Percentiles rank a stretch among this genome's conserved stretches.
Evolutionary conservation across 225 moss, liverwort and hornwort species (phyloP).

Genomic region (Bryoerythrophyllum caledonicum): DNA sequence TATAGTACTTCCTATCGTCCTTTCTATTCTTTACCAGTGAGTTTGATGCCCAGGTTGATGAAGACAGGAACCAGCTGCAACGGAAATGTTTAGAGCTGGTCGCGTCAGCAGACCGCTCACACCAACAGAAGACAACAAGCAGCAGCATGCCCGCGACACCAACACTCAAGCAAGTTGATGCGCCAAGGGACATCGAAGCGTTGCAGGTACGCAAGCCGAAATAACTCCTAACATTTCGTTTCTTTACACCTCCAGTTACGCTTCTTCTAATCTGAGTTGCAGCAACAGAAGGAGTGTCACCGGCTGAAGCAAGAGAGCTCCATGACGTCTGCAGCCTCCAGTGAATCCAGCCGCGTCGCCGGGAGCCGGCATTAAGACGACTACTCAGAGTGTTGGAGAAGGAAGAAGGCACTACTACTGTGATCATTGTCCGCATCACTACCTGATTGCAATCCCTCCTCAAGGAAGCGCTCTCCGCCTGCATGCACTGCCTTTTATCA

Average conservation of each 20-base stretch:
- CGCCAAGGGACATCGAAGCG: conserved; percentile 36
- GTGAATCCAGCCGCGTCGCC: conserved; percentile 39
- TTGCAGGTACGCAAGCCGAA: conserved; percentile 39
- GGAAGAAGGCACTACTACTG: background rate
- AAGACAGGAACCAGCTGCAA: conserved; percentile 61
- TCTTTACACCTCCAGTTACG: background rate
- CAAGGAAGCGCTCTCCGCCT: conserved; percentile 15
- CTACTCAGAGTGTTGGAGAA: background rate
- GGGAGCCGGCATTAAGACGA: conserved; percentile 27
- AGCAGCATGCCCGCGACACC: conserved; percentile 13
- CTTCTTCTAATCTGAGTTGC: conserved; percentile 8
- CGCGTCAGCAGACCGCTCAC: conserved; percentile 43
- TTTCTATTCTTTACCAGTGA: background rate
- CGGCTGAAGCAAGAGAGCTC: conserved; percentile 53
- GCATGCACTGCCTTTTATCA: background rate
- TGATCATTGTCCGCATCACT: conserved; percentile 7
- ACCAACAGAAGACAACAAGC: conserved; percentile 29
- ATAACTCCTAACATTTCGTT: background rate
- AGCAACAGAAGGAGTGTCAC: conserved; percentile 62
- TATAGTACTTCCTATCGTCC: background rate
- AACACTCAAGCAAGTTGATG: conserved; percentile 23
- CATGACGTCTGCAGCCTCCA: conserved; percentile 38
- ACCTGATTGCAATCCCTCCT: conserved; percentile 19
- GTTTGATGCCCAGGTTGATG: conserved; percentile 61
- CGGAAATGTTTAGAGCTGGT: conserved; percentile 61